Percentiles rank a stretch among this genome's conserved stretches.
Conservation (phyloP, 495 filamentous ascomycete species). For the Penicillium steckii region DNA sequence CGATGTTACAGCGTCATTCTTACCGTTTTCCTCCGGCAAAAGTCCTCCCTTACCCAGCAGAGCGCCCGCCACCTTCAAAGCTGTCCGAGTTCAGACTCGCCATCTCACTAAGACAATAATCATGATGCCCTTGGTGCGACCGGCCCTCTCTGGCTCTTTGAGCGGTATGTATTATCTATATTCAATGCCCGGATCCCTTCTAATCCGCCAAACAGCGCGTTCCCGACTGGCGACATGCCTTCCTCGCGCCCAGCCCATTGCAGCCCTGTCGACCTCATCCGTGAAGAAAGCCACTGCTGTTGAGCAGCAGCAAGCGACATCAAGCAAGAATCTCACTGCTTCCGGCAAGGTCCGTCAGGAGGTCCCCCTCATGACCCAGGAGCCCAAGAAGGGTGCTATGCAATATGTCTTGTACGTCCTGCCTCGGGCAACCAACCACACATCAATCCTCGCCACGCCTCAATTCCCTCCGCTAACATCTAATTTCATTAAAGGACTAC, state of each 20-base stretch:
- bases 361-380: constrained; percentile 86
- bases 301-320: constrained; percentile 43
- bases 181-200: neutral
- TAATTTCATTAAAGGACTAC: constrained; percentile 63
- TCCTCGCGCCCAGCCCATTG: constrained; percentile 31
- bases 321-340: constrained; percentile 39
- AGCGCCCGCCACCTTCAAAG: constrained; percentile 23
- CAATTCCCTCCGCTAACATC: constrained; percentile 5
- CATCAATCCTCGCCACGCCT: neutral
- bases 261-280: constrained; percentile 41
- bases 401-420: constrained; percentile 91
- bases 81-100: constrained; percentile 4
- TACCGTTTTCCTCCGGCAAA: constrained; percentile 17
- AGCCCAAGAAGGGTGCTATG: constrained; percentile 89
- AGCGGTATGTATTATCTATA: constrained; percentile 21
- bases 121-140: constrained; percentile 34
- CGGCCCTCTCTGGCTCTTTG: constrained; percentile 32
- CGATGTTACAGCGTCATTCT: constrained; percentile 11
- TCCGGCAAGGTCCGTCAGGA: constrained; percentile 61
- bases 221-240: constrained; percentile 22
- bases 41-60: constrained; percentile 20
- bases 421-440: neutral
- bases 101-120: neutral
- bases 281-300: constrained; percentile 43
- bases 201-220: constrained; percentile 27